These are phyloP conservation scores for Cardiospermum halicacabum DNA, from an alignment of 345 rosid genomes.

Conservation along the genomic window DNA sequence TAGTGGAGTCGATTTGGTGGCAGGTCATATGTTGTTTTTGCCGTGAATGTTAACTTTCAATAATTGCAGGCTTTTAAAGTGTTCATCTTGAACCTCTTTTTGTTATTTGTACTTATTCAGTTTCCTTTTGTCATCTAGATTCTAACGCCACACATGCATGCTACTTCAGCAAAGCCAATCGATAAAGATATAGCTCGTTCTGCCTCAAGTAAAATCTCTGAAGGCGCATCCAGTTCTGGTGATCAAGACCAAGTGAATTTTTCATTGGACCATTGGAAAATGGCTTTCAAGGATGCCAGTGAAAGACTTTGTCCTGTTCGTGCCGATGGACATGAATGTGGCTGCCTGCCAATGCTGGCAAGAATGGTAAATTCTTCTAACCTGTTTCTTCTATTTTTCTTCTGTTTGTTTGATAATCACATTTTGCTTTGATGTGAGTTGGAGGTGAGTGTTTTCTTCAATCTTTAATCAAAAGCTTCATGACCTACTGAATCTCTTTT, in stretches of 20 bases:
- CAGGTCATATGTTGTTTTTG: conserved; percentile 45
- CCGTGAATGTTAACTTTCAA: background rate
- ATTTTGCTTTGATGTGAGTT: background rate
- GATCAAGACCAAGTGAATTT: conserved; percentile 61
- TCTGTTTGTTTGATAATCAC: background rate
- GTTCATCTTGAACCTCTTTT: background rate
- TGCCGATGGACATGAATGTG: conserved; percentile 90
- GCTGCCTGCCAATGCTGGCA: conserved; percentile 65
- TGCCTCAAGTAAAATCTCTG: conserved; percentile 41
- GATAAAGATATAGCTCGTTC: conserved; percentile 32
- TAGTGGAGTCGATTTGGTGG: conserved; percentile 95
- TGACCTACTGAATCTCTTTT: no score
- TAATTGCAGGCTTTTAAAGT: background rate
- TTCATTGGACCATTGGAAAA: conserved; percentile 81
- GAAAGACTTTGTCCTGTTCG: conserved; percentile 93
- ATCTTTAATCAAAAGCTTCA: background rate
- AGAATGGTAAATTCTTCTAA: conserved; percentile 53
- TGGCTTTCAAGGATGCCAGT: conserved; percentile 84
- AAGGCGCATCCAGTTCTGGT: conserved; percentile 33
- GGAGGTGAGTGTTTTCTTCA: background rate
- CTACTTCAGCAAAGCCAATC: conserved; percentile 37
- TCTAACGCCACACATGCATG: conserved; percentile 92
- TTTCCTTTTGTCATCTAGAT: conserved; percentile 48
- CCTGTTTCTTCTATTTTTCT: background rate
- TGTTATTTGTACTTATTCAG: conserved; percentile 13